Evolutionary conservation across 257 asterid genomes (phyloP).

Genomic region (Fraxinus pennsylvanica): DNA sequence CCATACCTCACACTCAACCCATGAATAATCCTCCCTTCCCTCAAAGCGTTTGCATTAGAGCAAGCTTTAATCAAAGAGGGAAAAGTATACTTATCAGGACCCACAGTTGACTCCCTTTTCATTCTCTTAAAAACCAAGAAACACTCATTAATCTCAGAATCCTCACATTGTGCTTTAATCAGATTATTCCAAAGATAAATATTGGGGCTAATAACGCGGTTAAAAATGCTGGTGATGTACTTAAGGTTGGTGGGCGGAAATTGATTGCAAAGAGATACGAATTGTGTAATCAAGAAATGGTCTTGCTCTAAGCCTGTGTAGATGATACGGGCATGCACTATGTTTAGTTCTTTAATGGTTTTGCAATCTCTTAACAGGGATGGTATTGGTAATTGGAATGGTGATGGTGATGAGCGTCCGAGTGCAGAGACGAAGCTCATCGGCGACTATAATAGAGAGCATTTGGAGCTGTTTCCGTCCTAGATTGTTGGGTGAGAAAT

Average conservation of each 20-base stretch:
- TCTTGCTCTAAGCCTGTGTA: slow-evolving; percentile 68
- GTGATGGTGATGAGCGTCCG: slow-evolving; percentile 31
- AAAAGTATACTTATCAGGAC: slow-evolving; percentile 62
- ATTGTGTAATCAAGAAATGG: slow-evolving; percentile 48
- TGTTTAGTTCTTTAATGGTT: slow-evolving; percentile 39
- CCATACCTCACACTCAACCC: slow-evolving; percentile 59
- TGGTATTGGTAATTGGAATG: slow-evolving; percentile 22
- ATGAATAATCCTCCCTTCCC: slow-evolving; percentile 63
- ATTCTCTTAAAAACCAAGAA: slow-evolving; percentile 46
- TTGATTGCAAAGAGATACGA: slow-evolving; percentile 47
- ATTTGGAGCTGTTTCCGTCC: too few species aligned
- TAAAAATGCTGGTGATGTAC: slow-evolving; percentile 52
- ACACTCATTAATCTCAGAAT: slow-evolving; percentile 34
- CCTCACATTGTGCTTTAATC: slow-evolving; percentile 49
- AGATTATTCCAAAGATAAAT: slow-evolving; percentile 63
- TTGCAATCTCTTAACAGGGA: slow-evolving; percentile 47
- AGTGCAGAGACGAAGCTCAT: slow-evolving; percentile 33
- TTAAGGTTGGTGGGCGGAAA: slow-evolving; percentile 33
- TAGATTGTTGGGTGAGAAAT: too few species aligned
- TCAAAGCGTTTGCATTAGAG: slow-evolving; percentile 41
- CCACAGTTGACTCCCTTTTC: slow-evolving; percentile 34
- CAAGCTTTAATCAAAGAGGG: slow-evolving; percentile 62
- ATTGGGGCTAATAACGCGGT: slow-evolving; percentile 50
- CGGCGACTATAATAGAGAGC: slow-evolving; percentile 17
- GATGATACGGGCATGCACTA: slow-evolving; percentile 54